These are phyloP conservation scores for Phytophthora sansomeana DNA, from an alignment of 352 stramenopile species.

Conservation along the genomic window DNA sequence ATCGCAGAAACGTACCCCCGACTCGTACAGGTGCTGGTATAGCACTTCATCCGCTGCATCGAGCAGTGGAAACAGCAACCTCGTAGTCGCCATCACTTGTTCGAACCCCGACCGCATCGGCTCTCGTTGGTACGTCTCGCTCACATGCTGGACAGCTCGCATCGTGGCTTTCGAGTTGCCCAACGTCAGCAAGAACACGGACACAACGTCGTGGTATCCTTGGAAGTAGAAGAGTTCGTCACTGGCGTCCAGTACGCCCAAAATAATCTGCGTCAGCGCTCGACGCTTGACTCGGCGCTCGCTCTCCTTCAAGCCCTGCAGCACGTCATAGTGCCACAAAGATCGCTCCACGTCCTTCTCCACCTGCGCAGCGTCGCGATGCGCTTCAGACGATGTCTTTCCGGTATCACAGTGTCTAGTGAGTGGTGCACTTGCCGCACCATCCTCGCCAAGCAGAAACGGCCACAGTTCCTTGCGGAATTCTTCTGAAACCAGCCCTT, in stretches of 20 bases:
- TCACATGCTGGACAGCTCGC: constrained; percentile 76
- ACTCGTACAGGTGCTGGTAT: constrained; percentile 69
- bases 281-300: constrained; percentile 68
- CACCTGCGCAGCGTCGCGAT: constrained; percentile 77
- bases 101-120: constrained; percentile 89
- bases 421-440: background rate
- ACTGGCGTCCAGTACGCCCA: constrained; percentile 55
- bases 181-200: constrained; percentile 82
- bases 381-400: constrained; percentile 16
- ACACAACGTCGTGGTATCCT: constrained; percentile 95
- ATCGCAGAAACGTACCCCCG: constrained; percentile 45
- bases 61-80: constrained; percentile 77
- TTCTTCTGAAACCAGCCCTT: constrained; percentile 65
- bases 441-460: constrained; percentile 47
- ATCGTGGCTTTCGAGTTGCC: constrained; percentile 75
- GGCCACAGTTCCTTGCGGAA: constrained; percentile 73
- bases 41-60: constrained; percentile 68
- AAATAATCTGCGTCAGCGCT: constrained; percentile 70
- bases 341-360: constrained; percentile 90
- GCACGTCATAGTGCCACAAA: constrained; percentile 82
- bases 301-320: constrained; percentile 65
- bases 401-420: constrained; percentile 19
- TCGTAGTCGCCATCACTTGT: constrained; percentile 68
- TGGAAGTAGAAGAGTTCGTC: constrained; percentile 84
- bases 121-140: constrained; percentile 91